Evolutionary conservation across 2,329 filamentous ascomycete species (phyloP), one percentile per base, ranked within the genome.

Genomic region (Emmonsiellopsis sp.): DNA sequence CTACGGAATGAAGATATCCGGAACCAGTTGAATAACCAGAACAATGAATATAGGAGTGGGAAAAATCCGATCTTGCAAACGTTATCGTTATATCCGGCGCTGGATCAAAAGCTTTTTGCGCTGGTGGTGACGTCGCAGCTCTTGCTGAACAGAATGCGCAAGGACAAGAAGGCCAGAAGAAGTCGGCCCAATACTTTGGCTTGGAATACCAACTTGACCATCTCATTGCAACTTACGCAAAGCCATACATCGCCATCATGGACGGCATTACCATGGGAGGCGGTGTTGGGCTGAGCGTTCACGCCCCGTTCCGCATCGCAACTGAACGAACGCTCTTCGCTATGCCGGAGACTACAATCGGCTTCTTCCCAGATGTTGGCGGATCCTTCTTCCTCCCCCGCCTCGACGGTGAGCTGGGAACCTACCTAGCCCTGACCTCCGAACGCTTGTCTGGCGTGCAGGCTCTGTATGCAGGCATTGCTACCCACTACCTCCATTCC

Each of bases 191-290:
- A 50, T 98, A 94, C 78, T 98, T 98, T 69, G 89, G 76, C 10
- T 84, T 93, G 54, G 94, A 98, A 84, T 98, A 97, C 79, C 86
- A 89, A 74, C 84, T 98, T 58, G 88, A 98, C 69, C 93, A 98
- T 73, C 78, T 92, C 62, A 95, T 98, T 67, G 88, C 93, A 20
- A 96, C 91, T 38, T 96, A 95, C 74, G 69, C 77, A 57, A 98
- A 96, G 76, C 93, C 93, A 0, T 95, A 93, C 66, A 83, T 98
- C 51, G 87, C 93, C 34, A 87, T 97, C 67, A 94, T 98, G 85
- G 93, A 98, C 66, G 93, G 93, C 55, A 87, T 95, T 70, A 98
- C 94, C 51, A 98, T 98, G 93, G 93, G 93, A 53, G 93, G 93
- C 53, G 93, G 93, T 60, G 93, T 97, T 51, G 93, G 93, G 6